Conservation (phyloP, 192 early-diverging fungal species). For the Backusella luteola region DNA sequence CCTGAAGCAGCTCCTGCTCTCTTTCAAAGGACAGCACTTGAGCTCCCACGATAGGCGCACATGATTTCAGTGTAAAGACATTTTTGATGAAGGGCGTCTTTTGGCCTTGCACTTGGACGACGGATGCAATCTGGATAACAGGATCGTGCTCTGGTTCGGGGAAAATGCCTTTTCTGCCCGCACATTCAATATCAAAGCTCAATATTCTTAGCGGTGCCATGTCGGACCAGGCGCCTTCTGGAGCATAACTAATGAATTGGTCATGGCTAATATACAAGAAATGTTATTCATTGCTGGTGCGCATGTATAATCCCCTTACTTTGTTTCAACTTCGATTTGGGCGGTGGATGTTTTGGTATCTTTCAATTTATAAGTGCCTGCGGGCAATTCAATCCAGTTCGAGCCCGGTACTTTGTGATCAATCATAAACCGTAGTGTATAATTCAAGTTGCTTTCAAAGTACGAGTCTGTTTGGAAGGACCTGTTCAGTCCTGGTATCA, state of each 20-base stretch:
- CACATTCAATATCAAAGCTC: conserved; percentile 99
- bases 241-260: conserved; percentile 78
- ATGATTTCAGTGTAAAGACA: conserved; percentile 89
- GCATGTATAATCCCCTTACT: conserved; percentile 34
- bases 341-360: conserved; percentile 47
- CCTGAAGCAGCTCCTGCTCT: conserved; percentile 75
- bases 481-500: conserved; percentile 51
- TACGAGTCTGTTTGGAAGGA: conserved; percentile 46
- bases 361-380: conserved; percentile 66
- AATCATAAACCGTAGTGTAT: conserved; percentile 93
- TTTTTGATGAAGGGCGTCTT: conserved; percentile 89
- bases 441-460: conserved; percentile 90
- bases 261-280: conserved; percentile 50
- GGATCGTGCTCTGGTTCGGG: conserved; percentile 91
- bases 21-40: conserved; percentile 79
- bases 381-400: conserved; percentile 90
- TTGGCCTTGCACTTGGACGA: conserved; percentile 90
- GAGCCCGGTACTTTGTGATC: conserved; percentile 81
- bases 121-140: conserved; percentile 96
- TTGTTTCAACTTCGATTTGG: conserved; percentile 83
- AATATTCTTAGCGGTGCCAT: conserved; percentile 93
- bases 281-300: background rate
- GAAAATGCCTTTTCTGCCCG: conserved; percentile 92
- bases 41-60: conserved; percentile 89
- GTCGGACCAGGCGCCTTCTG: conserved; percentile 90